These are phyloP conservation scores for Alternaria sp. DNA, from an alignment of 2,329 filamentous ascomycete genomes.

Conservation along the genomic window DNA sequence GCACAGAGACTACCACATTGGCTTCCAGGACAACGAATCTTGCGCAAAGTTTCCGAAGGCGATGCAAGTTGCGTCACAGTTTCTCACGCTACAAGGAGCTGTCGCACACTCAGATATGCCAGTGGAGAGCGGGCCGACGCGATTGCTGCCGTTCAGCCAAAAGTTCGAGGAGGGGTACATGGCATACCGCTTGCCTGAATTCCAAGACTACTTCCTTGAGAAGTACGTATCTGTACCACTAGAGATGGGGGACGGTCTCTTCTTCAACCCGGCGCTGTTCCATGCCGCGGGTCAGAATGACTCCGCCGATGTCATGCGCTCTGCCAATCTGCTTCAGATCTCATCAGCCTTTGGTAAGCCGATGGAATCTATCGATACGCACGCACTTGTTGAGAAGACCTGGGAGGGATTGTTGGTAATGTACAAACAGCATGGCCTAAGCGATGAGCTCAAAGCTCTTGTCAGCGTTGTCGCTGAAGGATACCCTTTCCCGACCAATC, in stretches of 20 bases:
- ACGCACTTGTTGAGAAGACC: constrained; percentile 55
- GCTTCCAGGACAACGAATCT: constrained; percentile 61
- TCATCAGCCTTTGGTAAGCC: constrained; percentile 68
- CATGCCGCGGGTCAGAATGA: constrained; percentile 68
- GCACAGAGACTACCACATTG: constrained; percentile 70
- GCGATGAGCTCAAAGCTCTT: constrained; percentile 54
- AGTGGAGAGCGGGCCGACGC: constrained; percentile 63
- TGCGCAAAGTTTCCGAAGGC: constrained; percentile 57
- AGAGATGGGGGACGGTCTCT: constrained; percentile 64
- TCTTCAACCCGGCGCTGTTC: constrained; percentile 69
- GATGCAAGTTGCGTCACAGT: constrained; percentile 62
- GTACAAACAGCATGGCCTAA: constrained; percentile 48
- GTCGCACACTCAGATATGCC: constrained; percentile 69
- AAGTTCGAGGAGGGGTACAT: constrained; percentile 63
- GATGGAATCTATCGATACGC: constrained; percentile 66
- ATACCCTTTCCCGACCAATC: constrained; percentile 68
- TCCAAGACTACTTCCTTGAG: constrained; percentile 61
- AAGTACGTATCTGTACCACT: constrained; percentile 62
- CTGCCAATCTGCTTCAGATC: constrained; percentile 68
- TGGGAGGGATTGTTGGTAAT: constrained; percentile 52
- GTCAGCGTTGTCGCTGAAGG: constrained; percentile 62
- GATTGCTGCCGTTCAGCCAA: constrained; percentile 67
- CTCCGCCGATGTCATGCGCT: constrained; percentile 56
- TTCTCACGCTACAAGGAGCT: constrained; percentile 67
- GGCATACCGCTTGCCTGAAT: constrained; percentile 61